phyloP scores from a whole-genome alignment of 202 grass and related monocot genomes.

The Setaria italica region DNA sequence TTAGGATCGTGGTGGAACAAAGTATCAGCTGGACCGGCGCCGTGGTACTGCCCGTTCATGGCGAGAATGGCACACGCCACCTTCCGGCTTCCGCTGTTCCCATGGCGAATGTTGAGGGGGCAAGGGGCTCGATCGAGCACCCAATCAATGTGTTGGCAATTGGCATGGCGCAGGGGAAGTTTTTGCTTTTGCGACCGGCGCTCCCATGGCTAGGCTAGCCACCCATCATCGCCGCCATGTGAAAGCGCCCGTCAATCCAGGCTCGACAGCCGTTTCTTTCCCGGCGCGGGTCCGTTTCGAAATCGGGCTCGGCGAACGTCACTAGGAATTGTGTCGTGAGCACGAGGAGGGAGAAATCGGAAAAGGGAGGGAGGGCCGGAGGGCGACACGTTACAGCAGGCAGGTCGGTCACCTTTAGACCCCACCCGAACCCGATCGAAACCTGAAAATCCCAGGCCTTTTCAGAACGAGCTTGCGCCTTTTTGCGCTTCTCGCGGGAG shows the following conservation, averaged over 20 bases:
- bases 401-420: neutral
- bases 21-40: neutral
- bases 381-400: neutral
- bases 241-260: conserved; percentile 36
- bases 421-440: neutral
- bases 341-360: neutral
- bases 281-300: neutral
- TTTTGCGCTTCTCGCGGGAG: neutral
- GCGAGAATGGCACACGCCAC: conserved; percentile 30
- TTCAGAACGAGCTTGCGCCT: neutral
- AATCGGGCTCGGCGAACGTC: neutral
- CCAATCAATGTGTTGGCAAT: conserved; percentile 43
- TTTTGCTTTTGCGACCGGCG: neutral
- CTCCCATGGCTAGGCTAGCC: neutral
- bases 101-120: neutral
- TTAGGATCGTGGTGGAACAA: neutral
- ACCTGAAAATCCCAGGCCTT: neutral
- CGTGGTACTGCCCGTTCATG: conserved; percentile 11
- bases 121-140: neutral
- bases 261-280: conserved; percentile 27
- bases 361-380: too few relatives aligned
- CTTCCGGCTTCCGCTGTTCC: neutral
- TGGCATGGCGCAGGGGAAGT: conserved; percentile 27
- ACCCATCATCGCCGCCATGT: conserved; percentile 19
- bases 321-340: conserved; percentile 16